A percentile compares a stretch with the other conserved stretches of the same genome.
Conservation (phyloP, 1,284 basidiomycete genomes). For the Microbotryomycetes sp. region DNA sequence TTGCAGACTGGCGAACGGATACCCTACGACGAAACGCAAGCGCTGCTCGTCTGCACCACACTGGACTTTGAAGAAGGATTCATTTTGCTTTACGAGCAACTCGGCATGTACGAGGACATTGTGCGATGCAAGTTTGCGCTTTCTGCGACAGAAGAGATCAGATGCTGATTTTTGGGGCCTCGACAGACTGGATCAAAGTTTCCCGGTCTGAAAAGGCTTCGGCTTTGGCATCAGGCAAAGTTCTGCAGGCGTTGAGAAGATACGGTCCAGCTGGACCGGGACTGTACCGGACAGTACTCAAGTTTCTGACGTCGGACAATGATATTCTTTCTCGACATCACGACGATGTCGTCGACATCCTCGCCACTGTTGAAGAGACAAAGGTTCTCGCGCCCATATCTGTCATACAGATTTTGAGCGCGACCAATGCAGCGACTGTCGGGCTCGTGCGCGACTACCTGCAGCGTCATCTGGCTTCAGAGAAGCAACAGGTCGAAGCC, state of each 20-base stretch:
- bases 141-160: no score
- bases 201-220: not conserved
- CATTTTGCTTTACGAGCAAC: constrained; percentile 80
- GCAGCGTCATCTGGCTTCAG: constrained; percentile 62
- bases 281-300: constrained; percentile 80
- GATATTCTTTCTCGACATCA: constrained; percentile 62
- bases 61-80: constrained; percentile 72
- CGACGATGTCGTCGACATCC: constrained; percentile 59
- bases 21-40: constrained; percentile 84
- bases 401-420: constrained; percentile 78
- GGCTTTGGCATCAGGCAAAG: constrained; percentile 52
- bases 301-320: constrained; percentile 76
- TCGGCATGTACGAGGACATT: constrained; percentile 95
- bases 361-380: constrained; percentile 69
- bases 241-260: constrained; percentile 60
- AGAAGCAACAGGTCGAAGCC: constrained; percentile 66
- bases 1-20: constrained; percentile 49
- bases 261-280: constrained; percentile 61
- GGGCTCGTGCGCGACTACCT: constrained; percentile 88
- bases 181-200: constrained; percentile 23
- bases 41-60: constrained; percentile 84
- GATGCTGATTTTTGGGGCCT: no score
- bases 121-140: constrained; percentile 54
- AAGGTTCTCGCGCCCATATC: constrained; percentile 78
- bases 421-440: constrained; percentile 62